Conservation (phyloP, 768 basidiomycete genomes). For the Cystoderma amianthinum region DNA sequence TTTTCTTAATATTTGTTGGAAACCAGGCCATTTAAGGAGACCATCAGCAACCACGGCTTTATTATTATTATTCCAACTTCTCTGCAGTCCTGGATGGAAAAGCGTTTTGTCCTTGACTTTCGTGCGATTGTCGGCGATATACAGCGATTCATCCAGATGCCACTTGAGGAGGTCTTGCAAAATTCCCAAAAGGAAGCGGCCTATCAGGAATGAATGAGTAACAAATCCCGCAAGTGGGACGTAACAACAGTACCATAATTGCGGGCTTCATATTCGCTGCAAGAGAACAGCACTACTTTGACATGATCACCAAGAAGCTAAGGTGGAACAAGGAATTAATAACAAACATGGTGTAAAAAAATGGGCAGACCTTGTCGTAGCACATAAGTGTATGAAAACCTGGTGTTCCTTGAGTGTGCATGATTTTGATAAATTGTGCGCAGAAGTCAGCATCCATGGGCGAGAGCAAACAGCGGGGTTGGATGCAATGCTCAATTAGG, state of each 20-base stretch:
- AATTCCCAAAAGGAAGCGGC: constrained; percentile 80
- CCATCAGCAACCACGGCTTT: constrained; percentile 41
- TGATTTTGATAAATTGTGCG: constrained; percentile 80
- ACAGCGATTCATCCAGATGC: constrained; percentile 71
- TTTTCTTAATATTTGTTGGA: constrained; percentile 69
- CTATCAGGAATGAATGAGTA: constrained; percentile 27
- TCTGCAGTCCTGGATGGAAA: constrained; percentile 66
- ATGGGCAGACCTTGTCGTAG: constrained; percentile 65
- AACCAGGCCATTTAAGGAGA: constrained; percentile 62
- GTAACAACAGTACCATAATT: constrained; percentile 78
- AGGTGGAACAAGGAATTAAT: background rate
- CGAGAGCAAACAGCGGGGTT: constrained; percentile 87
- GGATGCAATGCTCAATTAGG: constrained; percentile 86
- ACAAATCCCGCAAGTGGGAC: background rate
- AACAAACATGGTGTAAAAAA: background rate
- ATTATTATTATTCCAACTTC: constrained; percentile 27
- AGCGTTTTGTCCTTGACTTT: constrained; percentile 54
- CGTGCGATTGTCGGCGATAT: constrained; percentile 62
- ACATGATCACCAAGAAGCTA: constrained; percentile 84
- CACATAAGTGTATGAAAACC: constrained; percentile 82
- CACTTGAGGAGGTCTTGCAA: constrained; percentile 75
- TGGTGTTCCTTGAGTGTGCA: constrained; percentile 85
- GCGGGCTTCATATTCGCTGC: constrained; percentile 92
- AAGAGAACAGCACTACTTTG: constrained; percentile 81
- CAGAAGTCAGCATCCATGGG: constrained; percentile 97